These are phyloP conservation scores for Entophlyctis luteolus DNA, from an alignment of 192 early-diverging fungal species.

Conservation along the genomic window DNA sequence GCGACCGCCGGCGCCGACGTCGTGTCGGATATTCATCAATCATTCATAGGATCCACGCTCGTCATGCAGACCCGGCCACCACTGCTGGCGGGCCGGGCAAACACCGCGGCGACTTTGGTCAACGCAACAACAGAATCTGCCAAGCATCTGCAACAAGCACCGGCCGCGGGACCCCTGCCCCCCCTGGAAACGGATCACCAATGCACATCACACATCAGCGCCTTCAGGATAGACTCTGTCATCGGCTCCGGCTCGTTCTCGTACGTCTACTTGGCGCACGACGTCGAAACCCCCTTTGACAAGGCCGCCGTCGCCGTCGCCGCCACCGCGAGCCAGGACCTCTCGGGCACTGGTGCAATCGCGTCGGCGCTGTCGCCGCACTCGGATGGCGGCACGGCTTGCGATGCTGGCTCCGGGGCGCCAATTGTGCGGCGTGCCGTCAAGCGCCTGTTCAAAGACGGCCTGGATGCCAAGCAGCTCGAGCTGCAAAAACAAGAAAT, in stretches of 20 bases:
- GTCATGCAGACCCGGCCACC: not conserved
- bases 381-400: no score
- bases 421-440: constrained; percentile 31
- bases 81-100: not conserved
- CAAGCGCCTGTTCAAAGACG: constrained; percentile 48
- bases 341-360: not conserved
- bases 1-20: not conserved
- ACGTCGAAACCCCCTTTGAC: not conserved
- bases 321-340: not conserved
- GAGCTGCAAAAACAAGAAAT: constrained; percentile 39
- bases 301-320: not conserved
- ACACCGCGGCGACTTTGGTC: not conserved
- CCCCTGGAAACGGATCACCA: no score
- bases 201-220: not conserved
- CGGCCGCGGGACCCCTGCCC: not conserved
- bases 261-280: constrained; percentile 38
- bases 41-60: constrained; percentile 9
- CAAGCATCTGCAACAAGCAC: not conserved
- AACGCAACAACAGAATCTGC: not conserved
- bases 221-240: constrained; percentile 28
- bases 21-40: not conserved
- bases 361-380: not conserved
- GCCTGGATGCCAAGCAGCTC: constrained; percentile 39
- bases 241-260: constrained; percentile 50
- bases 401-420: not conserved